Conservation (phyloP, 2,329 filamentous ascomycete genomes). For the Bipolaris sorokiniana region DNA sequence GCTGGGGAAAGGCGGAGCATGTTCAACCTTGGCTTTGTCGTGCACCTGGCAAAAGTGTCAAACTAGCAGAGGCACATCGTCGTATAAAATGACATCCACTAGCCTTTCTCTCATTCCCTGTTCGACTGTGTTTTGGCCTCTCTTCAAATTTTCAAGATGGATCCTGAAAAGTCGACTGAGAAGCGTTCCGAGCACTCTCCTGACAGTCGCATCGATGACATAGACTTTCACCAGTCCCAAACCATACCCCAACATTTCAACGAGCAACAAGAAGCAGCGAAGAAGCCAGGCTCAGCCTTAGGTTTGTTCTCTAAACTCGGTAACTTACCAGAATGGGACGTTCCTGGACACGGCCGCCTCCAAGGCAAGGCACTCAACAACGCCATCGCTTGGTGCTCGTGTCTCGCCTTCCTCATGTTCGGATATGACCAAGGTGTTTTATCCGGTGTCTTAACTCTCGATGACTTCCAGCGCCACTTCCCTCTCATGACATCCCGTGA, state of each 20-base stretch:
- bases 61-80: background rate
- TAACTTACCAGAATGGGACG: slow-evolving; percentile 24
- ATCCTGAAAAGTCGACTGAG: slow-evolving; percentile 6
- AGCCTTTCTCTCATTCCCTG: background rate
- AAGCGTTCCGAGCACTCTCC: slow-evolving; percentile 15
- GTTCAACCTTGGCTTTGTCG: background rate
- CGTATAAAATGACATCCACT: slow-evolving; percentile 1
- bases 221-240: background rate
- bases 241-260: background rate
- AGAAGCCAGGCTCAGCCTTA: slow-evolving; percentile 1
- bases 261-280: slow-evolving; percentile 8
- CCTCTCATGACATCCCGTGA: slow-evolving; percentile 28
- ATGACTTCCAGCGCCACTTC: slow-evolving; percentile 56
- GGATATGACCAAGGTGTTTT: slow-evolving; percentile 72
- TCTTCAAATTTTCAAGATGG: slow-evolving; percentile 4
- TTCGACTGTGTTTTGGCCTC: background rate
- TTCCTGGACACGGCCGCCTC: slow-evolving; percentile 20
- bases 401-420: slow-evolving; percentile 49
- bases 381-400: slow-evolving; percentile 24
- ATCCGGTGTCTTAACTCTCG: slow-evolving; percentile 68
- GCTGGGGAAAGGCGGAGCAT: background rate
- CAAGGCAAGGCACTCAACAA: slow-evolving; percentile 22
- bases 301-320: slow-evolving; percentile 19
- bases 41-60: background rate
- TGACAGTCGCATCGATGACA: slow-evolving; percentile 6